A percentile compares a stretch with the other conserved stretches of the same genome.
Conservation (phyloP, 1,139 yeast species). For the Maudiozyma humilis region DNA sequence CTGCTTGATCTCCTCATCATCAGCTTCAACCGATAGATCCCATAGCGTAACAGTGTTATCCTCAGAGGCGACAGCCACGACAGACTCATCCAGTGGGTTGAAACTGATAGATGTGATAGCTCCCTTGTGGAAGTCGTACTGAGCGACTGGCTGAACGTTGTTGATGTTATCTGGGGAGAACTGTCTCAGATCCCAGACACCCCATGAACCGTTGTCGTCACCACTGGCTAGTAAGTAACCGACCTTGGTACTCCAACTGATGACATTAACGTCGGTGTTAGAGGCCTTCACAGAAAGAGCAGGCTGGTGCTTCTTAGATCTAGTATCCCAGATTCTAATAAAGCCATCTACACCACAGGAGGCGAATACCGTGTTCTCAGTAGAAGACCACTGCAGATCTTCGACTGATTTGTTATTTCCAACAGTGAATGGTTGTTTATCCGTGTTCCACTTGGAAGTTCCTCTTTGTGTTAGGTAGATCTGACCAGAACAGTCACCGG, state of each 20-base stretch:
- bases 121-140: conserved; percentile 88
- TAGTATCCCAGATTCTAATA: conserved; percentile 92
- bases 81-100: conserved; percentile 92
- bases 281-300: conserved; percentile 82
- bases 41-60: conserved; percentile 94
- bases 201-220: conserved; percentile 96
- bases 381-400: conserved; percentile 93
- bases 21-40: conserved; percentile 96
- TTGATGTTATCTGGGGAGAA: conserved; percentile 49
- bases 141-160: conserved; percentile 73
- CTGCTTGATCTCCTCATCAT: conserved; percentile 83
- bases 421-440: conserved; percentile 70
- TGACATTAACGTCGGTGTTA: conserved; percentile 82
- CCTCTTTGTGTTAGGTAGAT: conserved; percentile 71
- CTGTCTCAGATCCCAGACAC: conserved; percentile 94
- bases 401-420: conserved; percentile 65
- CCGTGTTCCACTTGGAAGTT: conserved; percentile 77
- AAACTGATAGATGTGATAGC: conserved; percentile 90
- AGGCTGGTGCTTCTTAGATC: conserved; percentile 86
- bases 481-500: conserved; percentile 87
- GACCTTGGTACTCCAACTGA: conserved; percentile 89
- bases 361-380: conserved; percentile 89
- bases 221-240: conserved; percentile 88
- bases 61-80: conserved; percentile 90
- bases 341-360: conserved; percentile 89